Percentiles rank a stretch among this genome's conserved stretches.
These are phyloP conservation scores for Dittrichia graveolens DNA, from an alignment of 129 eudicot genomes.

Conservation along the genomic window DNA sequence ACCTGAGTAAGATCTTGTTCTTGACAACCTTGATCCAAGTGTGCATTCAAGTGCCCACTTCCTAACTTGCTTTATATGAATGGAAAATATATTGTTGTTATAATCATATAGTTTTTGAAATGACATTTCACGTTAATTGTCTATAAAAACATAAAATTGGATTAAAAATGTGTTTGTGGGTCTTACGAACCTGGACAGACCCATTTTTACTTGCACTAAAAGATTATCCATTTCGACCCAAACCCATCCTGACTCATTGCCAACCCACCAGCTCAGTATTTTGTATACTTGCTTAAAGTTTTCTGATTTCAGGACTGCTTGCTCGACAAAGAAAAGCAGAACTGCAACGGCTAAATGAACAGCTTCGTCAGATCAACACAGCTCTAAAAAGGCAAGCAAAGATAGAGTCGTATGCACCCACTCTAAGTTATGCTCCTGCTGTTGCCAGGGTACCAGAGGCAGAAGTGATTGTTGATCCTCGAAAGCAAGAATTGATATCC, in stretches of 20 bases:
- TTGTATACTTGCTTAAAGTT: neutral
- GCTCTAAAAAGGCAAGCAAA: constrained; percentile 97
- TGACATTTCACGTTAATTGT: neutral
- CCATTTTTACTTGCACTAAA: no score
- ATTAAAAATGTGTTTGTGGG: neutral
- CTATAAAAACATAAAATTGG: neutral
- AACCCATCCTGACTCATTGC: neutral
- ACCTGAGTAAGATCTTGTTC: no score
- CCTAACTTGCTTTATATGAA: neutral
- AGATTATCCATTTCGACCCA: neutral
- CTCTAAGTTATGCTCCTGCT: constrained; percentile 91
- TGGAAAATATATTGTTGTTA: neutral
- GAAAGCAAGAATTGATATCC: constrained; percentile 66
- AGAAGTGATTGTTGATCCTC: constrained; percentile 89
- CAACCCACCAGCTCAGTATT: neutral
- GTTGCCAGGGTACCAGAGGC: constrained; percentile 62
- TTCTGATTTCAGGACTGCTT: constrained; percentile 60
- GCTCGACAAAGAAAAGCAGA: constrained; percentile 94
- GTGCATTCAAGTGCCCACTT: neutral
- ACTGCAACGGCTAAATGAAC: constrained; percentile 77
- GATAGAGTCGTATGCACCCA: constrained; percentile 96
- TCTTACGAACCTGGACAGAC: neutral
- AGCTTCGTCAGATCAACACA: constrained; percentile 90
- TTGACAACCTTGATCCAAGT: no score
- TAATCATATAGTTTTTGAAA: neutral